Base-by-base conservation (phyloP, 2,329 filamentous ascomycete species). In the Trichoderma simmonsii region DNA sequence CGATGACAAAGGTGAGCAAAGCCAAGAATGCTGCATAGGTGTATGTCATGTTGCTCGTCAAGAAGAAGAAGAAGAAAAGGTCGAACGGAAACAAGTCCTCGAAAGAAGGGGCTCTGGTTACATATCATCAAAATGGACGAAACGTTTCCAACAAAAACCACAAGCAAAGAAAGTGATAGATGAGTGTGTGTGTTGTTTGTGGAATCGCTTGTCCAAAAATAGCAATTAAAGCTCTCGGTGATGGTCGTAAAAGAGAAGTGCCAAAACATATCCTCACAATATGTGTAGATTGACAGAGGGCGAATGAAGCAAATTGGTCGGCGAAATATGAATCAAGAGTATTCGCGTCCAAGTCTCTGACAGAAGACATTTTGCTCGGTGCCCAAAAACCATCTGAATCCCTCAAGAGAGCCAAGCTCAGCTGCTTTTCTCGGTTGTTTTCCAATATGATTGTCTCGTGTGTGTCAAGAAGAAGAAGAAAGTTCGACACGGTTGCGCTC, bases 241-340 rank as follows among this genome's bases (percentile, higher is more conserved):
- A 62, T 62, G 66, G 66, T 54, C n/a, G 7, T 54, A 51, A 51
- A 36, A 14, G 15, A 14, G 24, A 48, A 24, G 21, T 62, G 57
- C 18, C 57, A 36, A 69, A 54, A 61, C 66, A 70, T 61, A 70
- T 62, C 57, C 66, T 62, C 66, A 62, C 66, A 70, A 70, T 62
- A 70, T 70, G 66, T 34, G 26, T 39, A 51, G 9, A 51, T 56
- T 32, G 36, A 70, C 36, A 62, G 28, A 60, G 28, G 66, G 57
- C 28, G 5, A 51, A 36, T 51, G 18, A 48, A 61, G 57, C 56
- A 70, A 70, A 36, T 61, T 36, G 66, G 66, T 36, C 39, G 39
- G 66, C 66, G 66, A 60, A 65, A 51, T n/a, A 1, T 32, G 54
- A 62, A 62, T 32, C 28, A 57, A 36, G 34, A 9, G 56, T 14